Conservation (phyloP, 2,329 filamentous ascomycete genomes). For the Ceratocystiopsis brevicomis region DNA sequence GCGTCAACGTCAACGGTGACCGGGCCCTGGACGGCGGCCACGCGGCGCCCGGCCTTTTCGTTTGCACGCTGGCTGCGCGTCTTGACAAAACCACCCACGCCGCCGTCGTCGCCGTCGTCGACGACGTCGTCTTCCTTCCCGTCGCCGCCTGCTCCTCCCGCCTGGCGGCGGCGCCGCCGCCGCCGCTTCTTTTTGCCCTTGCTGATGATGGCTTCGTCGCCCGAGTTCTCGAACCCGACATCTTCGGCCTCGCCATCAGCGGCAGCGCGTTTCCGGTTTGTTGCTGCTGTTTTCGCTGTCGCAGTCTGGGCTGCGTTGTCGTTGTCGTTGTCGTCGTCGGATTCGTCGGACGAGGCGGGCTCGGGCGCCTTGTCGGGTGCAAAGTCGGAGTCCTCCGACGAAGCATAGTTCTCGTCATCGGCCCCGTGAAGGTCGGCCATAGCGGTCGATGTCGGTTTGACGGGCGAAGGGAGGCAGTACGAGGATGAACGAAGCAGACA, state of each 20-base stretch:
- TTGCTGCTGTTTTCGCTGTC: slow-evolving; percentile 10
- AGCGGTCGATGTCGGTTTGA: slow-evolving; percentile 4
- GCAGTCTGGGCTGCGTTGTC: slow-evolving; percentile 7
- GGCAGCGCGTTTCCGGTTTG: slow-evolving; percentile 17
- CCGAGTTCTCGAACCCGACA: slow-evolving; percentile 44
- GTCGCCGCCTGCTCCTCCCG: slow-evolving; percentile 15
- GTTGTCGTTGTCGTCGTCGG: slow-evolving; percentile 28
- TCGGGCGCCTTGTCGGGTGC: slow-evolving; percentile 33
- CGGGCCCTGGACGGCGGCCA: slow-evolving; percentile 31
- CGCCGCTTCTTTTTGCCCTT: slow-evolving; percentile 36
- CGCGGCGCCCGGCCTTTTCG: slow-evolving; percentile 41
- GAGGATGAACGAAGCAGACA: no score
- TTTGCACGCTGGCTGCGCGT: slow-evolving; percentile 50
- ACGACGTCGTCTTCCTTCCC: slow-evolving; percentile 23
- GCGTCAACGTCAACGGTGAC: slow-evolving; percentile 55
- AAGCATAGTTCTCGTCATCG: slow-evolving; percentile 40
- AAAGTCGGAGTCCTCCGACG: slow-evolving; percentile 58
- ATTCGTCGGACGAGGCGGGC: slow-evolving; percentile 26
- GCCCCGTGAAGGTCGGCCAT: slow-evolving; percentile 27
- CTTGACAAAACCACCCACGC: slow-evolving; percentile 48
- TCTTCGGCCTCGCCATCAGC: slow-evolving; percentile 20
- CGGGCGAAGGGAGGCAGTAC: no score
- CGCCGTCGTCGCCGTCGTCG: slow-evolving; percentile 37
- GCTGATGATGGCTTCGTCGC: slow-evolving; percentile 51
- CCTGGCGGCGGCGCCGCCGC: no score